These are phyloP conservation scores for Adansonia rubrostipa DNA, from an alignment of 441 rosid genomes.

Conservation along the genomic window DNA sequence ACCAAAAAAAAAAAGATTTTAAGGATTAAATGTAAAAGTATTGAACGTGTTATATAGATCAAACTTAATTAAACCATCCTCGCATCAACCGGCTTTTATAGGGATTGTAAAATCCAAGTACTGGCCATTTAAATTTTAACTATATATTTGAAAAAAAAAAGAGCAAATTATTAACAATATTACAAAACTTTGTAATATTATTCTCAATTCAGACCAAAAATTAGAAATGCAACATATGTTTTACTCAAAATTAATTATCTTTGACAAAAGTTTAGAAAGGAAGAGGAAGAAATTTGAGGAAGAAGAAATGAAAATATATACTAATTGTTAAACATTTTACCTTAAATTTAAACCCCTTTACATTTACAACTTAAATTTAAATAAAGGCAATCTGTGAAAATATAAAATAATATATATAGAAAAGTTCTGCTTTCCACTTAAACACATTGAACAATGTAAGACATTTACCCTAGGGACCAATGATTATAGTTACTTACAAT, in stretches of 20 bases:
- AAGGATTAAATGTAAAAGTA: no score
- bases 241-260: not conserved
- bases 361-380: not conserved
- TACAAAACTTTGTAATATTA: not conserved
- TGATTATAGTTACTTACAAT: not conserved
- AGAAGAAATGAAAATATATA: not conserved
- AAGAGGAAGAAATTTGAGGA: not conserved
- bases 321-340: not conserved
- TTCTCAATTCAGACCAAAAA: not conserved
- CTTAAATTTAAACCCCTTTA: not conserved
- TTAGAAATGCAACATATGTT: not conserved
- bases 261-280: not conserved
- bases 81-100: no score
- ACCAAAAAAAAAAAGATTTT: no score
- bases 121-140: no score
- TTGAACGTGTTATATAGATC: no score
- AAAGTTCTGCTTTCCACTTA: not conserved
- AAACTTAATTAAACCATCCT: no score
- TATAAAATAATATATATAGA: not conserved
- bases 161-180: no score
- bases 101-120: no score
- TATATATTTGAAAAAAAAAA: no score
- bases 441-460: not conserved
- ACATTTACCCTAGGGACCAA: not conserved
- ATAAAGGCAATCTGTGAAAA: not conserved